Evolutionary conservation across 495 filamentous ascomycete genomes (phyloP), one percentile per base, ranked within the genome.

Genomic region (Cercophora samala): DNA sequence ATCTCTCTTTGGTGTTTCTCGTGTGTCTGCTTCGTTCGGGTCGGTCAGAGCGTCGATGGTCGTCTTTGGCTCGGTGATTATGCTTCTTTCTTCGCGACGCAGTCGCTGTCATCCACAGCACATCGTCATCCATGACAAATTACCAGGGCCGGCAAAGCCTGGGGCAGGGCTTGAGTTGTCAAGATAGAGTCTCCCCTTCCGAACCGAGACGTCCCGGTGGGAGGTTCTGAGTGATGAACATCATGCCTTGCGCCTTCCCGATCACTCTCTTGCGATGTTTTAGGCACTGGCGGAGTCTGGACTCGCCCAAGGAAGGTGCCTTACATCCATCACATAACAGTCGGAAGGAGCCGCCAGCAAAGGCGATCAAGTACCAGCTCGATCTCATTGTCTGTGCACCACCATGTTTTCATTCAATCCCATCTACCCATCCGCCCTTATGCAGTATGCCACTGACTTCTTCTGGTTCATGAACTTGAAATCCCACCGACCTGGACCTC

Each of bases 21-120:
- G 37, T 13, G 37, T 56, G 53, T 21, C 22, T 19, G 5, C 53
- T 56, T 21, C n/a, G 53, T 56, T 56, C 53, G 53, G 53, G 22
- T 56, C n/a, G 53, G 53, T 56, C 53, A 56, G n/a, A 56, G 53
- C 53, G 53, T 19, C 22, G 53, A 23, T 21, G 53, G 18, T 56
- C 53, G n/a, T 23, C n/a, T 8, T 18, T 56, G n/a, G 6, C 18
- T 23, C 22, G 53, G 18, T 56, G 53, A 56, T 23, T 23, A 23
- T 56, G 53, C 53, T 56, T 19, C 22, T 56, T 23, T 21, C 22
- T 56, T 56, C 53, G 5, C 53, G 53, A 56, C 53, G 37, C 37
- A 5, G 15, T 9, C 37, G 8, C 37, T 13, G 37, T 46, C 37
- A 46, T 46, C 37, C 37, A 46, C 15, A 46, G 15, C 9, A 46